Base-by-base conservation (phyloP, 441 rosid species). In the Lepidium campestre region DNA sequence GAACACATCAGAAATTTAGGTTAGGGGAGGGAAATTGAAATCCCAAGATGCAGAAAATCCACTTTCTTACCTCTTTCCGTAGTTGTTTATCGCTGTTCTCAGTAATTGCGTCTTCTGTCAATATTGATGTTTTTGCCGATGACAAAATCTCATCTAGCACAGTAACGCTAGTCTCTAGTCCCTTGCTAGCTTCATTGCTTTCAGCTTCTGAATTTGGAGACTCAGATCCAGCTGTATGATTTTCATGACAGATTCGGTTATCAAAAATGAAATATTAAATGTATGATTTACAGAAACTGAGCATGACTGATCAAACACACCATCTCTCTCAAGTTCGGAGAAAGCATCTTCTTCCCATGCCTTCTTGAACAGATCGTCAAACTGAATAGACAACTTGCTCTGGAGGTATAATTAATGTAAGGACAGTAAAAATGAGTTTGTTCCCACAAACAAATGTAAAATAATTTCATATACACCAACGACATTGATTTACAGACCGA, bases 271-370 rank as follows among this genome's bases (percentile, higher is more conserved):
- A 45, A 54, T 13, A 10, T 46, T 57, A 46, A 42, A 67, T 46
- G 25, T 20, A 52, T 27, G 39, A 41, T 52, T 37, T 52, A 61
- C 22, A 65, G 20, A 10, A 55, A 31, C 44, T 32, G 14, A 74
- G 19, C 27, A 47, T 75, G 19, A 65, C 27, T 60, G 59, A 71
- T 65, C 40, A 31, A 35, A 77, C 86, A 63, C 75, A 94, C 98
- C 88, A 73, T 85, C 93, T 67, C 53, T 79, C 74, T 76, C 93
- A 61, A 49, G 57, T 68, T 80, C 85, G 42, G 80, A 70, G 61
- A 65, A 77, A 45, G 66, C 61, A 68, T 82, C 93, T 67, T 89
- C 97, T 80, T 94, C 98, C 99, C 96, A 94, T 37, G 93, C 97
- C 79, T 79, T 86, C 73, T 83, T 82, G 80, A 94, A 85, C 75